These are phyloP conservation scores for Cryphonectria carpinicola DNA, from an alignment of 2,329 filamentous ascomycete species.

Conservation along the genomic window DNA sequence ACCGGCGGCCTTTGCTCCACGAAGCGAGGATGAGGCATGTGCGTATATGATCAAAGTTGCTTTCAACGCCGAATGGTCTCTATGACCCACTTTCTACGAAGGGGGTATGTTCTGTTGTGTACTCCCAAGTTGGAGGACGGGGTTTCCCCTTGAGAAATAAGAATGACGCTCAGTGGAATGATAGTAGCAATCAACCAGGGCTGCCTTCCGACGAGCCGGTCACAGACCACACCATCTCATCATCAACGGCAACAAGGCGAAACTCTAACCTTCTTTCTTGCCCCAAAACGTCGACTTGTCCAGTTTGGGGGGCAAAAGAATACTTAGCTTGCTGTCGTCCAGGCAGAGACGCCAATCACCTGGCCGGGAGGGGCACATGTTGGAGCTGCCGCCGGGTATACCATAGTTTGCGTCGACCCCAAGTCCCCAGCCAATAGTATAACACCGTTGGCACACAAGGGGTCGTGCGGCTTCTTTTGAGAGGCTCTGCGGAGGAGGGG, in stretches of 20 bases:
- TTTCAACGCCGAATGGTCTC: background rate
- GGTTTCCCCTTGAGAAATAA: background rate
- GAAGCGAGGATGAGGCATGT: too few relatives aligned
- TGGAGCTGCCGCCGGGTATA: background rate
- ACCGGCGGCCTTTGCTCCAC: too few relatives aligned
- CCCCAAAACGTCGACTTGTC: too few relatives aligned
- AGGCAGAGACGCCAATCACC: conserved; percentile 5
- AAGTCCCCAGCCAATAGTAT: conserved; percentile 22
- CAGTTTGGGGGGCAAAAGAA: too few relatives aligned
- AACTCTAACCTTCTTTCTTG: background rate
- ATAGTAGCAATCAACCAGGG: too few relatives aligned
- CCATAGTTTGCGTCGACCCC: background rate
- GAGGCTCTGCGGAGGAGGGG: background rate
- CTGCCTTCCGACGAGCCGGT: too few relatives aligned
- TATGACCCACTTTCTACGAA: background rate
- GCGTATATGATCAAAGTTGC: too few relatives aligned
- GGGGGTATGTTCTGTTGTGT: background rate
- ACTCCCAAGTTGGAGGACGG: background rate
- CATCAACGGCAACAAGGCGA: too few relatives aligned
- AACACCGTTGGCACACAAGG: conserved; percentile 25
- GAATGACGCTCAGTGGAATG: background rate
- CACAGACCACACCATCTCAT: too few relatives aligned
- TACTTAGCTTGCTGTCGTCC: too few relatives aligned
- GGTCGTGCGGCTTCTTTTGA: conserved; percentile 16
- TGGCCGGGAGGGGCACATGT: conserved; percentile 4